Base-by-base conservation (phyloP, 106 monocot species). In the Platanthera zijinensis region DNA sequence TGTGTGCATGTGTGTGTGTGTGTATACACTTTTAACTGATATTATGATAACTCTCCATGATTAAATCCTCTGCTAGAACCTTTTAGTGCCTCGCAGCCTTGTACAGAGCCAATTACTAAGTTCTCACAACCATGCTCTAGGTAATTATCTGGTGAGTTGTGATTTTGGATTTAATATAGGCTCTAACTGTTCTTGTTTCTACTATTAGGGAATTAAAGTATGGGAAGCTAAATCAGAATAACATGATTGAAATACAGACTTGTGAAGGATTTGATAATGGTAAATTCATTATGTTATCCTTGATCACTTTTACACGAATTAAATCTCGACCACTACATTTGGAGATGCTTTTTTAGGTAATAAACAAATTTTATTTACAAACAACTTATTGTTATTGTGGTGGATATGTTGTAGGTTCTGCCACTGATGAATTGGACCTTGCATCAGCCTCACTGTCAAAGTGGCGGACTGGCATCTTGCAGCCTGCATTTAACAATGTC, bases 401-500 rank as follows among this genome's bases (percentile, higher is more conserved):
- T 69, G 7, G 48, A 56, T 71, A 51, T 19, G 30, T 70, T 59
- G 50, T 56, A 76, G 78, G 63, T 21, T 59, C 63, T 78, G 18
- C 68, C 11, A 14, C 75, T 59, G 73, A 76, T 57, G 76, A 80
- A 25, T 14, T 75, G n/a, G 81, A 85, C 56, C 54, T 54, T 77
- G 68, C 78, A 77, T 51, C 67, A 64, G 32, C 51, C 57, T 83
- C 51, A 69, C 48, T 82, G 72, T 79, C 84, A 51, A 97, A 97
- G 74, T 93, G 96, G 96, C 80, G 87, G 14, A 66, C 64, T 77
- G 59, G 74, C 64, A 54, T 80, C 72, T 18, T 32, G 64, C 80
- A 89, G 71, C 52, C 69, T 87, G 72, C 81, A 87, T 85, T 94
- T 85, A 69, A 88, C 84, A 57, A 76, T 77, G 8, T 69, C 52